Conservation (phyloP, 495 filamentous ascomycete species). For the Arthonia radiata region DNA sequence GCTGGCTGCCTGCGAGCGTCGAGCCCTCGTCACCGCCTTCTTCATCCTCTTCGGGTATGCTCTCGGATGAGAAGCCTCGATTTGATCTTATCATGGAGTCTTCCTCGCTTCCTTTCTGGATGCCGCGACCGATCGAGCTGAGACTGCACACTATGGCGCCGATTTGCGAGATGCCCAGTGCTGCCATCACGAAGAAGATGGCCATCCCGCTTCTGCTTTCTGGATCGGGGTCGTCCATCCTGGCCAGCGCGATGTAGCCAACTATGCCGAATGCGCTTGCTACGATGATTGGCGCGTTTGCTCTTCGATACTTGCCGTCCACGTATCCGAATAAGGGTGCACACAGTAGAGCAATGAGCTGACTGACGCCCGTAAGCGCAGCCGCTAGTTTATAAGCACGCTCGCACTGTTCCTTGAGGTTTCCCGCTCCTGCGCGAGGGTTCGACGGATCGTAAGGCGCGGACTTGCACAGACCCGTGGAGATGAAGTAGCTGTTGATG, state of each 20-base stretch:
- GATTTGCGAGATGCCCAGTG: conserved; percentile 79
- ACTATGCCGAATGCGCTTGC: conserved; percentile 45
- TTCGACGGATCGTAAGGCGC: conserved; percentile 26
- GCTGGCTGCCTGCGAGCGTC: conserved; percentile 4
- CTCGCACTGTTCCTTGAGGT: conserved; percentile 57
- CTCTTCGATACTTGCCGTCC: conserved; percentile 30
- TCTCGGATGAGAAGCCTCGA: too few species aligned
- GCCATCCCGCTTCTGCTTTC: conserved; percentile 26
- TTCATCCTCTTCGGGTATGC: conserved; percentile 2
- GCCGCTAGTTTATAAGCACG: conserved; percentile 47
- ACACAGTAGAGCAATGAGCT: conserved; percentile 59
- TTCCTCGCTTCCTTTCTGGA: conserved; percentile 24
- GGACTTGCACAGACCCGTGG: conserved; percentile 49
- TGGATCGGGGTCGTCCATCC: conserved; percentile 43
- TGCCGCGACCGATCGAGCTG: conserved; percentile 55
- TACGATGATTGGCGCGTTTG: conserved; percentile 49
- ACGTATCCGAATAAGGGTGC: conserved; percentile 72
- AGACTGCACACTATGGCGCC: conserved; percentile 86
- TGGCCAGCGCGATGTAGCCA: conserved; percentile 51
- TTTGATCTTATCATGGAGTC: too few species aligned
- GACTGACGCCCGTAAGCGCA: conserved; percentile 64
- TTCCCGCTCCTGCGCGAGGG: conserved; percentile 20
- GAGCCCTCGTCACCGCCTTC: conserved; percentile 6
- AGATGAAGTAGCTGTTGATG: conserved; percentile 70
- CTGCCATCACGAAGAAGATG: conserved; percentile 49